Percentiles rank a stretch among this genome's conserved stretches.
Evolutionary conservation across 2,329 filamentous ascomycete species (phyloP).

Genomic region (Nemania sp.): DNA sequence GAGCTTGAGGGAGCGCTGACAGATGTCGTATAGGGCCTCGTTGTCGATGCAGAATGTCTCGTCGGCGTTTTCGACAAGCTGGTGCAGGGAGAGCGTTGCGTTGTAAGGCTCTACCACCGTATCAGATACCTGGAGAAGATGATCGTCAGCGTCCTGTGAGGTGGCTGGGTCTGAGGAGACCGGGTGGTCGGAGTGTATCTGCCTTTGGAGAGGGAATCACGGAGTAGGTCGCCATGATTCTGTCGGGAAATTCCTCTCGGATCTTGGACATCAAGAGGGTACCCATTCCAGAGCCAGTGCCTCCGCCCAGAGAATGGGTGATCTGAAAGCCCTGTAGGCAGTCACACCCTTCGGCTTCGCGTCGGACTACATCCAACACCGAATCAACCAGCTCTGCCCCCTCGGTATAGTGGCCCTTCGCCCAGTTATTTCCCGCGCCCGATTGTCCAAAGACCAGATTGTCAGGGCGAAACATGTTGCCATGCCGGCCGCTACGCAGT

Average conservation of each 20-base stretch:
- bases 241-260: constrained; percentile 99
- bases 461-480: constrained; percentile 98
- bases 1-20: constrained; percentile 99
- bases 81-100: constrained; percentile 97
- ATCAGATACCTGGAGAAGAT: constrained; percentile 98
- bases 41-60: constrained; percentile 99
- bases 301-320: constrained; percentile 99
- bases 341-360: constrained; percentile 98
- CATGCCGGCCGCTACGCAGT: constrained; percentile 96
- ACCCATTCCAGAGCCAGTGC: constrained; percentile 99
- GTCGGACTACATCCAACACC: constrained; percentile 96
- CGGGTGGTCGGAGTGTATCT: no score
- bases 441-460: constrained; percentile 99
- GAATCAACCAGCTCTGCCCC: constrained; percentile 98
- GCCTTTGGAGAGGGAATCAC: constrained; percentile 98
- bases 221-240: constrained; percentile 99
- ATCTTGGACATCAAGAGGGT: constrained; percentile 99
- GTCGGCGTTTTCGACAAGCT: constrained; percentile 99
- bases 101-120: constrained; percentile 99
- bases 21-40: constrained; percentile 99
- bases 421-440: constrained; percentile 99
- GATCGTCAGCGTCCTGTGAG: no score
- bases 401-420: constrained; percentile 99
- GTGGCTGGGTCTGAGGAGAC: no score
- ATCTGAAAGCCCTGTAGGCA: constrained; percentile 99